phyloP scores from a whole-genome alignment of 768 basidiomycete genomes.

The Ramaria sp. region DNA sequence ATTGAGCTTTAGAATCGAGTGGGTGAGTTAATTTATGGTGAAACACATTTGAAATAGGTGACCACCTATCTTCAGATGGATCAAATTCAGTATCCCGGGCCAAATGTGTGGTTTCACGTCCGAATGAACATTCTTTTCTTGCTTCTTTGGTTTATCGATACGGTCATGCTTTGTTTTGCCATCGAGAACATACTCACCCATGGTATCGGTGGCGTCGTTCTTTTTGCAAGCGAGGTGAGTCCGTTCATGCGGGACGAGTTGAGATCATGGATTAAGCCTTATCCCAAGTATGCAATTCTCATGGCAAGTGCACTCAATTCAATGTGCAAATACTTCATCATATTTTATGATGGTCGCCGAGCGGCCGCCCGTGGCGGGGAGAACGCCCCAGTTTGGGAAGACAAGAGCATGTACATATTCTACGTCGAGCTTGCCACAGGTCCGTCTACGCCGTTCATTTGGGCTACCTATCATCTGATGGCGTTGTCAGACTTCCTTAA shows the following conservation, averaged over 20 bases:
- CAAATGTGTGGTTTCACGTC: slow-evolving; percentile 73
- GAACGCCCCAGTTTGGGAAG: slow-evolving; percentile 89
- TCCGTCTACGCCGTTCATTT: slow-evolving; percentile 24
- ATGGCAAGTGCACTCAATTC: slow-evolving; percentile 72
- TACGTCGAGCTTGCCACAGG: slow-evolving; percentile 90
- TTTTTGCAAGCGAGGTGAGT: slow-evolving; percentile 89
- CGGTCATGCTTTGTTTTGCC: slow-evolving; percentile 68
- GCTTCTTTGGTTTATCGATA: slow-evolving; percentile 65
- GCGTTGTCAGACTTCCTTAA: slow-evolving; percentile 73
- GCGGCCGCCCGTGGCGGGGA: slow-evolving; percentile 71
- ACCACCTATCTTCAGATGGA: slow-evolving; percentile 64
- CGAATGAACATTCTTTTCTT: slow-evolving; percentile 67
- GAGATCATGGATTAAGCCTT: neutral
- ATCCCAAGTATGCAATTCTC: slow-evolving; percentile 71
- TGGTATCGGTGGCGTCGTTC: slow-evolving; percentile 83
- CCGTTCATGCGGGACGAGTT: neutral
- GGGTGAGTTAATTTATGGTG: slow-evolving; percentile 38
- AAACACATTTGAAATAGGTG: neutral
- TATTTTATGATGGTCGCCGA: slow-evolving; percentile 69
- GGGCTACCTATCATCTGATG: neutral
- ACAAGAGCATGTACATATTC: slow-evolving; percentile 95
- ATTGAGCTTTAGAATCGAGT: slow-evolving; percentile 89
- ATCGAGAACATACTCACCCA: slow-evolving; percentile 68
- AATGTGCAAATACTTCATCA: slow-evolving; percentile 73
- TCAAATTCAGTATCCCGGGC: slow-evolving; percentile 82